These are phyloP conservation scores for Ganoderma boninense DNA, from an alignment of 1,284 basidiomycete genomes.

Conservation along the genomic window DNA sequence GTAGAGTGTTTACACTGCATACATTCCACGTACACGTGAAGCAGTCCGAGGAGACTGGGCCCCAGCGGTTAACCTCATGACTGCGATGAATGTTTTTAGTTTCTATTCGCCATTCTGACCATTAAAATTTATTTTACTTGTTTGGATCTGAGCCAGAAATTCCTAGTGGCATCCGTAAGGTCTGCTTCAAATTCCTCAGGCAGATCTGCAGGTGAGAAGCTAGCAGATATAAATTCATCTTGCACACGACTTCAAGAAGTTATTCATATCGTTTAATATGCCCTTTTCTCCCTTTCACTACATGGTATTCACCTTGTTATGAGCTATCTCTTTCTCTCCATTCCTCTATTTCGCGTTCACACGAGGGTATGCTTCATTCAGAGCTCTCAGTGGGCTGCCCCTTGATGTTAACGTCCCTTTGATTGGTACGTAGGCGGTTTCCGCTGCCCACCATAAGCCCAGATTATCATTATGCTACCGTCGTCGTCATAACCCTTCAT, in stretches of 20 bases:
- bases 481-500: not conserved
- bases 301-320: too few species aligned
- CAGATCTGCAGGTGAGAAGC: constrained; percentile 38
- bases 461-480: not conserved
- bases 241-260: too few species aligned
- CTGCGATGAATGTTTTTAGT: constrained; percentile 39
- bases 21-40: constrained; percentile 39
- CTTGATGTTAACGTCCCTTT: too few species aligned
- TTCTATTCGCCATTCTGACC: constrained; percentile 44
- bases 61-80: constrained; percentile 39
- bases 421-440: too few species aligned
- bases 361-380: too few species aligned
- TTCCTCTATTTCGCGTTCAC: too few species aligned
- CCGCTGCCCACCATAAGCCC: constrained; percentile 6
- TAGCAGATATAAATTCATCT: constrained; percentile 10
- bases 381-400: too few species aligned
- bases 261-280: too few species aligned
- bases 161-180: constrained; percentile 42
- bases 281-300: too few species aligned
- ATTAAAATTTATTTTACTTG: constrained; percentile 34
- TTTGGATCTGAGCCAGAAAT: not conserved
- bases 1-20: constrained; percentile 34
- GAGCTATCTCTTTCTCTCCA: too few species aligned
- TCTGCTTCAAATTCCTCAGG: constrained; percentile 41
- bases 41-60: constrained; percentile 35